Conservation (phyloP, 805 yeast species). For the Spathaspora arborariae region DNA sequence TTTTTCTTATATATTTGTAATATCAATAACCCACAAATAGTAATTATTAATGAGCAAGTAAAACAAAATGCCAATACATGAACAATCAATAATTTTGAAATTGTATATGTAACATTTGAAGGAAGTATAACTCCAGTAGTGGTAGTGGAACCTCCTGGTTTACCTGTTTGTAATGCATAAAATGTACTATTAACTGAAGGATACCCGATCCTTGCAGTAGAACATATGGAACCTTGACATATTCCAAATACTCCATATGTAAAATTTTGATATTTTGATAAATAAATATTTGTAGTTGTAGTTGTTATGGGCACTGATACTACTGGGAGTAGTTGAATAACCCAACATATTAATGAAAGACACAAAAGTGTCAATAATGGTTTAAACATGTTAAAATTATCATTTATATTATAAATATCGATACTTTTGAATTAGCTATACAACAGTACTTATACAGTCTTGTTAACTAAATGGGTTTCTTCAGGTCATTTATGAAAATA, state of each 20-base stretch:
- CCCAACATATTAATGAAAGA: constrained; percentile 22
- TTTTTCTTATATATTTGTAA: neutral
- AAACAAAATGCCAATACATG: constrained; percentile 38
- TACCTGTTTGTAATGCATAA: constrained; percentile 4
- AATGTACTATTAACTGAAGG: constrained; percentile 19
- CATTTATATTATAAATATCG: no score
- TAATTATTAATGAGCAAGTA: constrained; percentile 17
- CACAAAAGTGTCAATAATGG: constrained; percentile 25
- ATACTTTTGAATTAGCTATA: no score
- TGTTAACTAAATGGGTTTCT: no score
- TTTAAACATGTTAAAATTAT: constrained; percentile 20
- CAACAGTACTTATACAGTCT: no score
- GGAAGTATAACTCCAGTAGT: constrained; percentile 33
- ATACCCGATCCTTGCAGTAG: constrained; percentile 36
- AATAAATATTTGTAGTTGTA: constrained; percentile 19
- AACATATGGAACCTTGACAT: constrained; percentile 28
- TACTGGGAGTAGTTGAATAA: constrained; percentile 37
- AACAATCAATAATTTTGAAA: constrained; percentile 39
- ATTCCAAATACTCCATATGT: constrained; percentile 45
- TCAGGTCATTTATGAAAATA: no score
- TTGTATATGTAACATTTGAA: constrained; percentile 33
- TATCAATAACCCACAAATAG: constrained; percentile 9
- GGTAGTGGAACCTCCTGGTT: neutral
- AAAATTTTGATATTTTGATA: constrained; percentile 28
- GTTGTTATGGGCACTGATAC: constrained; percentile 41